A percentile compares a stretch with the other conserved stretches of the same genome.
Evolutionary conservation across 177 flowering plant genomes (phyloP).

Genomic region (Vitis hybrid): DNA sequence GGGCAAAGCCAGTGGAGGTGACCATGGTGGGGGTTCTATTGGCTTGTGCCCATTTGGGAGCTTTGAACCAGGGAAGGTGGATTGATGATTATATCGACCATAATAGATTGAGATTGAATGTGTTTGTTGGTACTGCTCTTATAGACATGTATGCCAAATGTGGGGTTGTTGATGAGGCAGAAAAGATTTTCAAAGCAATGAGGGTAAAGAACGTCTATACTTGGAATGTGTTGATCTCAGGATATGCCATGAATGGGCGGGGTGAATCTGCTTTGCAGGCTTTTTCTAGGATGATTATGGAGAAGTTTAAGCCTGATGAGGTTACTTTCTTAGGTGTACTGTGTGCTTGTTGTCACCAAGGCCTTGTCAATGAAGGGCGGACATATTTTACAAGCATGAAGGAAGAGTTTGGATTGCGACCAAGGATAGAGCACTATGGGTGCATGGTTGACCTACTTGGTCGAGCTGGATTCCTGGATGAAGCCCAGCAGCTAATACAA

Average conservation of each 20-base stretch:
- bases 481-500: conserved; percentile 27
- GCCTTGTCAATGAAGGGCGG: conserved; percentile 31
- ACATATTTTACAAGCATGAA: conserved; percentile 23
- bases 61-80: conserved; percentile 38
- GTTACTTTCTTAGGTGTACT: conserved; percentile 31
- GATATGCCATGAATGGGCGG: conserved; percentile 34
- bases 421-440: conserved; percentile 37
- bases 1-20: conserved; percentile 27
- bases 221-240: conserved; percentile 39
- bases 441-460: conserved; percentile 46
- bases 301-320: conserved; percentile 29
- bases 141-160: conserved; percentile 31
- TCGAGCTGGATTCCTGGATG: conserved; percentile 32
- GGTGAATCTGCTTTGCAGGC: conserved; percentile 28
- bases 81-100: conserved; percentile 29
- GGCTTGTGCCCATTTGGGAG: conserved; percentile 43
- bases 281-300: conserved; percentile 23
- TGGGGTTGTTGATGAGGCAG: conserved; percentile 25
- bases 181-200: conserved; percentile 29
- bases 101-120: conserved; percentile 27
- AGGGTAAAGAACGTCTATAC: conserved; percentile 26
- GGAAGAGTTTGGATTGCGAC: conserved; percentile 24
- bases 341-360: conserved; percentile 41
- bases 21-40: conserved; percentile 35
- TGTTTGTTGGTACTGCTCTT: conserved; percentile 32